Conservation (phyloP, 768 basidiomycete genomes). For the Panus rudis region DNA sequence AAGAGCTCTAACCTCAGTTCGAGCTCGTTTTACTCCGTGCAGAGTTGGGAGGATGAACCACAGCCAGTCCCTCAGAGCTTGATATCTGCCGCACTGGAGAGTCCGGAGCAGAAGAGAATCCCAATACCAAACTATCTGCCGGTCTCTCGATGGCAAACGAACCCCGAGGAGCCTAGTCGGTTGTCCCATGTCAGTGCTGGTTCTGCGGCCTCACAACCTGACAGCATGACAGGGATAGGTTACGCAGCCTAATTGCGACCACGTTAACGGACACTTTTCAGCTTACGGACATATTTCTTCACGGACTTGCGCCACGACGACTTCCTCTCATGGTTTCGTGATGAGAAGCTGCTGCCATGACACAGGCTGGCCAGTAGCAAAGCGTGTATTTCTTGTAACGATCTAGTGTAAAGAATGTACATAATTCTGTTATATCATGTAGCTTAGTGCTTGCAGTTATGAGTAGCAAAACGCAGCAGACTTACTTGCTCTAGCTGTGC, state of each 20-base stretch:
- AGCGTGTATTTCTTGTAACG: too few species aligned
- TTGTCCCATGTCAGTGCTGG: conserved; percentile 24
- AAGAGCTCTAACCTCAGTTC: conserved; percentile 28
- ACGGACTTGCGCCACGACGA: too few species aligned
- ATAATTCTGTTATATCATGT: conserved; percentile 45
- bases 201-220: conserved; percentile 18
- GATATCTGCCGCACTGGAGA: conserved; percentile 32
- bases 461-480: background rate
- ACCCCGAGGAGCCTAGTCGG: conserved; percentile 18
- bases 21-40: conserved; percentile 30
- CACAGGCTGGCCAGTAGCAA: too few species aligned
- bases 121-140: too few species aligned
- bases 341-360: too few species aligned
- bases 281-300: too few species aligned
- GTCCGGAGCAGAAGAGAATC: conserved; percentile 16
- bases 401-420: conserved; percentile 45
- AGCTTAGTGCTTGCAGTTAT: background rate
- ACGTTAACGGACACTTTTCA: too few species aligned
- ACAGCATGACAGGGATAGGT: too few species aligned
- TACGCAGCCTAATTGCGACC: too few species aligned
- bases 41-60: conserved; percentile 31
- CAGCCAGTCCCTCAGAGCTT: conserved; percentile 25
- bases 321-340: too few species aligned
- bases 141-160: too few species aligned
- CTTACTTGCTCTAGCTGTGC: conserved; percentile 60